Evolutionary conservation across 345 rosid species (phyloP).

Genomic region (Mallotus nudiflorus): DNA sequence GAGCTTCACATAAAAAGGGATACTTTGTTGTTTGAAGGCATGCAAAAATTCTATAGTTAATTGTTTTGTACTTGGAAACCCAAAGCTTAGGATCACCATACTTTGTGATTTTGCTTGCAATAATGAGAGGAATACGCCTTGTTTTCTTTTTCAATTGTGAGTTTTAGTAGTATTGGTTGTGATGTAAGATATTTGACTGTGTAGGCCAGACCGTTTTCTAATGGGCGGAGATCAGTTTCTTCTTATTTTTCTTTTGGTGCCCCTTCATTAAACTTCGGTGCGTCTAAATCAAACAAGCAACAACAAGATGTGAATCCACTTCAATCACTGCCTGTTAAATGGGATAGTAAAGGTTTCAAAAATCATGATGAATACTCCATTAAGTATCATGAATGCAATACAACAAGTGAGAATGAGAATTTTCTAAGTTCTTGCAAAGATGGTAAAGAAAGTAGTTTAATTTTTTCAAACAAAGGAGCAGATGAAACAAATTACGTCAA

Average conservation of each 20-base stretch:
- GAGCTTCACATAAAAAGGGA: too few species aligned
- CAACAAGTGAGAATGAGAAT: constrained; percentile 15
- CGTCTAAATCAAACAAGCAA: constrained; percentile 41
- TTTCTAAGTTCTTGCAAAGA: constrained; percentile 18
- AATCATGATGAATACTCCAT: constrained; percentile 23
- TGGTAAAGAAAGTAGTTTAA: background rate
- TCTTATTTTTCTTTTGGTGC: constrained; percentile 48
- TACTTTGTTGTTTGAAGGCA: too few species aligned
- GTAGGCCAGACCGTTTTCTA: constrained; percentile 56
- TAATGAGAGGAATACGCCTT: background rate
- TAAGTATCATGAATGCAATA: constrained; percentile 30
- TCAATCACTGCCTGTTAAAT: constrained; percentile 49
- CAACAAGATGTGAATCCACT: constrained; percentile 35
- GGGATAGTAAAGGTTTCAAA: constrained; percentile 39
- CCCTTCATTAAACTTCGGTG: constrained; percentile 38
- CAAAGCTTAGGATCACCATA: background rate
- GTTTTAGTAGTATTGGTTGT: constrained; percentile 18
- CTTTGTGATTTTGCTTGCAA: background rate
- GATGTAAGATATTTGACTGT: constrained; percentile 40
- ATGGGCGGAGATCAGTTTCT: constrained; percentile 43
- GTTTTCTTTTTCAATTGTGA: background rate
- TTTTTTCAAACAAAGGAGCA: background rate
- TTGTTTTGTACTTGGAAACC: background rate
- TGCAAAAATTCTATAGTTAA: background rate
- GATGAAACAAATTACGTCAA: constrained; percentile 3